Evolutionary conservation across 202 grass and related monocot species (phyloP).

Genomic region (Brachypodium distachyon): DNA sequence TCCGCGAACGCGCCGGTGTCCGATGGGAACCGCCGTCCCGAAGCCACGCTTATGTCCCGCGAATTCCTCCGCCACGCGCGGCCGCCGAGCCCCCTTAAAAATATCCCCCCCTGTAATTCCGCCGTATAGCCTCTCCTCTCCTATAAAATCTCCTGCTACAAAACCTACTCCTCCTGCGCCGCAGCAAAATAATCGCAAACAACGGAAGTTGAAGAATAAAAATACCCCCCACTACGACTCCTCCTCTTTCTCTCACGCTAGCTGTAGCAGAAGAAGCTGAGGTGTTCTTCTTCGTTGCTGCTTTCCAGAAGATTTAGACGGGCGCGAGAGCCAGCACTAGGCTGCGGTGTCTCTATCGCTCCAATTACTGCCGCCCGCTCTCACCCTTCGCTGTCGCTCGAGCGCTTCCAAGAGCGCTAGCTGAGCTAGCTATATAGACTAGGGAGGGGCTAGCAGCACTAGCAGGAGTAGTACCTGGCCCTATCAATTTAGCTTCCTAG

Average conservation of each 20-base stretch:
- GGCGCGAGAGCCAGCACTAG: too few relatives aligned
- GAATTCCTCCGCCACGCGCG: background rate
- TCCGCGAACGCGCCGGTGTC: slow-evolving; percentile 98
- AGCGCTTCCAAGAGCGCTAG: background rate
- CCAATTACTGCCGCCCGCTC: background rate
- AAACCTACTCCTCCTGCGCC: too few relatives aligned
- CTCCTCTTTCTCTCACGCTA: background rate
- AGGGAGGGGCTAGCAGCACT: too few relatives aligned
- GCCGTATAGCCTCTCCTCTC: too few relatives aligned
- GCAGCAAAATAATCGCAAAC: too few relatives aligned
- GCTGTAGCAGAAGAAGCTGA: background rate
- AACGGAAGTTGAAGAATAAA: background rate
- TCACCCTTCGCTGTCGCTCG: background rate
- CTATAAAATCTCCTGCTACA: too few relatives aligned
- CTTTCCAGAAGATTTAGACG: too few relatives aligned
- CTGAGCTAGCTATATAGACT: background rate
- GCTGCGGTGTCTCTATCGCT: slow-evolving; percentile 33
- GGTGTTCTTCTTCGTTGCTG: background rate
- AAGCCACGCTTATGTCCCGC: slow-evolving; percentile 76
- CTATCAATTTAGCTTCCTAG: background rate
- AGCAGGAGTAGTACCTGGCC: background rate
- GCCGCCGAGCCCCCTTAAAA: too few relatives aligned
- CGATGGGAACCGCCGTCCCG: slow-evolving; percentile 95
- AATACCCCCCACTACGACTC: background rate
- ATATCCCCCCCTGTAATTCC: too few relatives aligned